Percentiles rank a stretch among this genome's conserved stretches.
phyloP scores from a whole-genome alignment of 208 protist genomes.

The Acanthamoeba polyphaga region DNA sequence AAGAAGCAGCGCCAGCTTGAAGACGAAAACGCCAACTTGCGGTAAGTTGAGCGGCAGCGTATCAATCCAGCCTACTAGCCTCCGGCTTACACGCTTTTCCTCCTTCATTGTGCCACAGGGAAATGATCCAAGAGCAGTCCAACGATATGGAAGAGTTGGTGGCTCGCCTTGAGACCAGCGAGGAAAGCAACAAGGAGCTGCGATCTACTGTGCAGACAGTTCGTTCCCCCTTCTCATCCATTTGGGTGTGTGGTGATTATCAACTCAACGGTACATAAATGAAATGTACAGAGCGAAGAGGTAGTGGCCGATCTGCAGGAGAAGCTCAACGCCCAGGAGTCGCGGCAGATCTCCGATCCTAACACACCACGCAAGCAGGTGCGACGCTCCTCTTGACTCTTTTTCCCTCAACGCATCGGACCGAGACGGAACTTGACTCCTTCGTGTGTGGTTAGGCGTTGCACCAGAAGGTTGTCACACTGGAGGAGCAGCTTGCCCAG shows the following conservation, averaged over 20 bases:
- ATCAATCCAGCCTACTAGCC: background rate
- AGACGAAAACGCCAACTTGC: background rate
- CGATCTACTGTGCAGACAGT: background rate
- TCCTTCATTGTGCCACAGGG: background rate
- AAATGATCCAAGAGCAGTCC: background rate
- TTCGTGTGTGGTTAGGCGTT: background rate
- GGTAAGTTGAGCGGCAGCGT: background rate
- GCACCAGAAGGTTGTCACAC: background rate
- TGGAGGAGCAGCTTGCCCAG: background rate
- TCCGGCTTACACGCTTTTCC: background rate
- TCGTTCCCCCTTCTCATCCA: background rate
- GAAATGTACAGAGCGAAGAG: background rate
- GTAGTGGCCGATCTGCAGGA: background rate
- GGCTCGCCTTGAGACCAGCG: conserved; percentile 19
- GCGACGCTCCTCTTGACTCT: background rate
- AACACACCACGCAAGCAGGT: conserved; percentile 30
- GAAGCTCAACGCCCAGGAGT: background rate
- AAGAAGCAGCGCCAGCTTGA: background rate
- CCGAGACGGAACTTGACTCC: background rate
- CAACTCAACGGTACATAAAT: background rate
- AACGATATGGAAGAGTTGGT: conserved; percentile 36
- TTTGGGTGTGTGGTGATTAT: background rate
- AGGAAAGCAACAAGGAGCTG: background rate
- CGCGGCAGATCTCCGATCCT: background rate
- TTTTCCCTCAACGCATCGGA: background rate